Evolutionary conservation across 768 basidiomycete genomes (phyloP), one percentile per base, ranked within the genome.

Genomic region (Heimioporus sp.): DNA sequence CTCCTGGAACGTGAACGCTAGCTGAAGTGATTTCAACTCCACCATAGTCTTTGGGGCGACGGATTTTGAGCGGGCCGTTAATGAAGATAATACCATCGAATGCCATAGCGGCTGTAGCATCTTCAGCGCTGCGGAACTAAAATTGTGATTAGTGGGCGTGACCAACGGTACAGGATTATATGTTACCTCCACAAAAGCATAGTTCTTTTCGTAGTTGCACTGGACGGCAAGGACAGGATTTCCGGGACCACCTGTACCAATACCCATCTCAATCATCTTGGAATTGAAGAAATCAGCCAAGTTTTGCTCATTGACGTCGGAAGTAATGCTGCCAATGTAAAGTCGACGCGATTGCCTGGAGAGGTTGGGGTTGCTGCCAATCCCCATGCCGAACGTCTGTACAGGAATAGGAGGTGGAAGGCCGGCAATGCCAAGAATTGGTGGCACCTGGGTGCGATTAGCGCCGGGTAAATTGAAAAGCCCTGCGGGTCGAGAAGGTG

Each of bases 181-280:
- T 64, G 78, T 56, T 66, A 96, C 96, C 79, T 99, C 97, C 47
- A 98, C 90, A 67, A 98, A 99, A 2, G 97, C 97, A 66, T 98
- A 99, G 62, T 92, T 94, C 78, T 98, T 99, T 71, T 98, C 97
- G 63, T 94, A 94, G 65, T 98, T 98, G 74, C 97, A 90, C 65
- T 96, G 93, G 6, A 97, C 93, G 17, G 88, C 88, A 31, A 95
- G 79, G 31, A 98, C 92, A 10, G 96, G 92, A 56, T 93, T 92
- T 19, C 92, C 93, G 20, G 90, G 82, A 17, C 80, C 82, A 28
- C 86, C 87, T 7, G 91, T 90, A 13, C 92, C 90, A 43, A 95
- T 84, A 55, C 79, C 80, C 85, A 91, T 90, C 72, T 98, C 93
- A 37, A 80, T 82, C 94, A 98, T 98, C 74, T 96, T 93, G 49